Percentiles rank a stretch among this genome's conserved stretches.
Evolutionary conservation across 2,329 filamentous ascomycete species (phyloP).

Genomic region (Penicillium sp.): DNA sequence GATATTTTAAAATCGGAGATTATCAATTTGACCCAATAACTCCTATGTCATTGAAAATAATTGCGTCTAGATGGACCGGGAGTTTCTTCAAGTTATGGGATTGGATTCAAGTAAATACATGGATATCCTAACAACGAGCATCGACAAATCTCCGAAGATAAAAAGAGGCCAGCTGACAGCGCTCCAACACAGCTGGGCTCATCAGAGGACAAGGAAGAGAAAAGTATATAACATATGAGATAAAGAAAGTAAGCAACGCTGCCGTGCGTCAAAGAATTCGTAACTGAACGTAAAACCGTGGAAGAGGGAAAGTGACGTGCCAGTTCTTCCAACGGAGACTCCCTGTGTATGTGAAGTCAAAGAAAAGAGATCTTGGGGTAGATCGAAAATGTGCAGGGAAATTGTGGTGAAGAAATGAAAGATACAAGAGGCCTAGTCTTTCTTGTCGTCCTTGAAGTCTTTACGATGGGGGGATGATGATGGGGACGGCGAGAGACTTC

Average conservation of each 20-base stretch:
- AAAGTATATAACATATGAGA: constrained; percentile 1
- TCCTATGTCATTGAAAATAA: no score
- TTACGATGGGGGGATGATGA: constrained; percentile 26
- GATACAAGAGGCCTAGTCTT: constrained; percentile 19
- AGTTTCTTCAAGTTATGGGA: no score
- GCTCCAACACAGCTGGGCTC: no score
- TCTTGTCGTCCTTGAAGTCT: constrained; percentile 27
- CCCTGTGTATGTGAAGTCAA: constrained; percentile 7
- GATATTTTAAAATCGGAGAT: no score
- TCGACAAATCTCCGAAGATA: not conserved
- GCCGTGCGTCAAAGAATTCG: constrained; percentile 25
- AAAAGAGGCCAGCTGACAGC: not conserved
- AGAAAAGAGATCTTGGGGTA: constrained; percentile 5
- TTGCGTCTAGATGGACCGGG: no score
- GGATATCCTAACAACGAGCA: constrained; percentile 1
- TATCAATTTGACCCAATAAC: no score
- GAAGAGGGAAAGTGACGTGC: constrained; percentile 15
- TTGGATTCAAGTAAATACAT: no score
- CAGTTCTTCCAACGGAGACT: constrained; percentile 16
- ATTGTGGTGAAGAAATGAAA: constrained; percentile 13
- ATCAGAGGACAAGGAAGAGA: no score
- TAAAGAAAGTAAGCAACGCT: constrained; percentile 19
- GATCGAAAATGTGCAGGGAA: constrained; percentile 9
- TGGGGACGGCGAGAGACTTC: constrained; percentile 56
- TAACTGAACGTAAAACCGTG: constrained; percentile 30